phyloP scores from a whole-genome alignment of 179 eudicot species.

The Sideroxylon spinosum region DNA sequence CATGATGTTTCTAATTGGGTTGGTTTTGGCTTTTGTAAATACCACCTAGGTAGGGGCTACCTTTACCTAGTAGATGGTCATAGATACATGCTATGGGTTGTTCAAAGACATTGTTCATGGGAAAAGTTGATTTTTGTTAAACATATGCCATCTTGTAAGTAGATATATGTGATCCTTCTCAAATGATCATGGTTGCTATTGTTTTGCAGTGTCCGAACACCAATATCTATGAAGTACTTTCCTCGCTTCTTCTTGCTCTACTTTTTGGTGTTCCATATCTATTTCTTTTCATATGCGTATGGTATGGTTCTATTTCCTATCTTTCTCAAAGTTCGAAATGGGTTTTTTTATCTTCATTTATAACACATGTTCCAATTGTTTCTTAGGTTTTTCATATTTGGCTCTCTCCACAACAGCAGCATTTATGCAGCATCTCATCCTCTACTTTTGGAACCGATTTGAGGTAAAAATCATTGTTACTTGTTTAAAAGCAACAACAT shows the following conservation, averaged over 20 bases:
- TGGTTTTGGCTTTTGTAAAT: too few species aligned
- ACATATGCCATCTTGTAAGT: too few species aligned
- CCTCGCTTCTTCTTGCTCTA: conserved; percentile 97
- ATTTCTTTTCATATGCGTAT: conserved; percentile 85
- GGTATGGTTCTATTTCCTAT: conserved; percentile 46
- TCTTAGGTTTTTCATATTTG: conserved; percentile 80
- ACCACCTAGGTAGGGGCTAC: too few species aligned
- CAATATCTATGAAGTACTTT: conserved; percentile 96
- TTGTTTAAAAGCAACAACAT: background rate
- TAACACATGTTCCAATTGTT: conserved; percentile 13
- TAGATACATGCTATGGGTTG: too few species aligned
- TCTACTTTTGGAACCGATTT: conserved; percentile 94
- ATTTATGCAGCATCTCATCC: conserved; percentile 92
- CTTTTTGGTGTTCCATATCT: conserved; percentile 92
- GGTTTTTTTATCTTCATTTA: conserved; percentile 1
- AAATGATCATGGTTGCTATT: conserved; percentile 17
- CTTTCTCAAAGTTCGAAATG: conserved; percentile 4
- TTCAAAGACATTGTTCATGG: too few species aligned
- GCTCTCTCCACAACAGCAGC: conserved; percentile 91
- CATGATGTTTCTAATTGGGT: too few species aligned
- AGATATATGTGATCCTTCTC: background rate
- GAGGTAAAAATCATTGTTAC: conserved; percentile 43
- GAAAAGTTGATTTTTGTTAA: too few species aligned
- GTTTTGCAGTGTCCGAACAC: conserved; percentile 90
- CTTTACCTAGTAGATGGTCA: too few species aligned